phyloP scores from a whole-genome alignment of 1,284 basidiomycete genomes.

The Cryptococcus sp. region DNA sequence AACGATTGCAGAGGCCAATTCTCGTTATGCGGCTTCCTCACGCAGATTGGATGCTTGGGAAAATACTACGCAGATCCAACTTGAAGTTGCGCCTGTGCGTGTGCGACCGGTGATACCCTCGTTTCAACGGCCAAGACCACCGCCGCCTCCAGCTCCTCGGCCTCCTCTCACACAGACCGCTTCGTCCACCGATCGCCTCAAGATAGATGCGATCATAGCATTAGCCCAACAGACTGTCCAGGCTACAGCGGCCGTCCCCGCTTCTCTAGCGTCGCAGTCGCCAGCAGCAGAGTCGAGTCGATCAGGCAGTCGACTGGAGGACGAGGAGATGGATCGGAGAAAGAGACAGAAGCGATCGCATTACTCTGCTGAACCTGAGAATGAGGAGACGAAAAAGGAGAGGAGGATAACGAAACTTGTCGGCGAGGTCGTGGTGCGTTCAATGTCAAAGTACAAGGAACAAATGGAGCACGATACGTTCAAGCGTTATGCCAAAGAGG shows the following conservation, averaged over 20 bases:
- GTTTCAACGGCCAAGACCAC: conserved; percentile 30
- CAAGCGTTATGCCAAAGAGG: conserved; percentile 95
- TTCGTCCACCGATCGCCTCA: conserved; percentile 28
- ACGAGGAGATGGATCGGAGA: conserved; percentile 34
- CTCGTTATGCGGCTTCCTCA: conserved; percentile 12
- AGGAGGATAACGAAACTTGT: conserved; percentile 81
- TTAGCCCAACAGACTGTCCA: conserved; percentile 51
- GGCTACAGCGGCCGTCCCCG: conserved; percentile 52
- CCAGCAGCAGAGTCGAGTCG: conserved; percentile 42
- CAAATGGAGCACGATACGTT: conserved; percentile 81
- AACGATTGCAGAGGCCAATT: conserved; percentile 44
- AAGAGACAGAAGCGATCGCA: conserved; percentile 44
- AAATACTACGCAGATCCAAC: conserved; percentile 29
- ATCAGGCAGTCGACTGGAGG: conserved; percentile 21
- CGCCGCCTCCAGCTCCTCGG: conserved; percentile 26
- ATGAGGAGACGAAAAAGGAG: conserved; percentile 64
- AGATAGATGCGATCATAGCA: conserved; percentile 53
- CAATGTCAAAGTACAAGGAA: conserved; percentile 84
- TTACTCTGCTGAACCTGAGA: conserved; percentile 36
- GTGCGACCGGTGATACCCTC: conserved; percentile 23
- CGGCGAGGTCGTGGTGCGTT: conserved; percentile 83
- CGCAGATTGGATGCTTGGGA: conserved; percentile 42
- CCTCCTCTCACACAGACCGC: conserved; percentile 17
- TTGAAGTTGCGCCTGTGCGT: conserved; percentile 40
- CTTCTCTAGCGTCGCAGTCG: conserved; percentile 23